Conservation (phyloP, 1,139 yeast genomes). For the Blastobotrys capitulatus region DNA sequence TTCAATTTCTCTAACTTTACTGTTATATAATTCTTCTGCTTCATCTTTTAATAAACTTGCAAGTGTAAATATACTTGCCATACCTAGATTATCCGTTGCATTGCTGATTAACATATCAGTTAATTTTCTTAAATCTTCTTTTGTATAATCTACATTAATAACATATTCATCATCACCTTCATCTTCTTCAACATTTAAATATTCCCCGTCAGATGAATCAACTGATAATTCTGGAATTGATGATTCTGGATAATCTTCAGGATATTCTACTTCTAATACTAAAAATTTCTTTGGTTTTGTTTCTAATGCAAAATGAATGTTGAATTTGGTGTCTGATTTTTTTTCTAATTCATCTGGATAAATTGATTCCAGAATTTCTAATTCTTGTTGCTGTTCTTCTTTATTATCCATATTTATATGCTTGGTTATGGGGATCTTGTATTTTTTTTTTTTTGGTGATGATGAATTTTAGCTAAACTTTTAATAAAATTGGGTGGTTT, state of each 20-base stretch:
- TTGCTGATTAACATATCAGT: conserved; percentile 39
- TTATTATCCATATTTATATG: conserved; percentile 42
- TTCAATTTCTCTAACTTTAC: conserved; percentile 53
- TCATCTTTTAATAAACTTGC: conserved; percentile 72
- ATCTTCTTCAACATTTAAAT: conserved; percentile 40
- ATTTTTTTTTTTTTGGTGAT: too few relatives aligned
- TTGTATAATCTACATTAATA: conserved; percentile 21
- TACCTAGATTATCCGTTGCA: conserved; percentile 73
- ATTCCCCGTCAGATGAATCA: conserved; percentile 34
- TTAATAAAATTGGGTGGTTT: too few relatives aligned
- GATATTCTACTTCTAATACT: conserved; percentile 55
- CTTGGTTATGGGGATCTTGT: too few relatives aligned
- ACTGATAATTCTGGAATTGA: conserved; percentile 53
- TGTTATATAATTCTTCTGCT: conserved; percentile 60
- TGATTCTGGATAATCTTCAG: conserved; percentile 61
- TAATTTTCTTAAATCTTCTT: conserved; percentile 39
- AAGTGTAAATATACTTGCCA: conserved; percentile 81
- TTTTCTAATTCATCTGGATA: conserved; percentile 79
- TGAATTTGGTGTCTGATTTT: conserved; percentile 29
- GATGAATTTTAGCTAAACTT: not conserved
- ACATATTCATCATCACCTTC: conserved; percentile 24
- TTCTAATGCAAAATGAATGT: conserved; percentile 45
- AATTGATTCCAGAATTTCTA: conserved; percentile 67
- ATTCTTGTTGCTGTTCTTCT: conserved; percentile 33
- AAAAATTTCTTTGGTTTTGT: conserved; percentile 41